Evolutionary conservation across 2,329 filamentous ascomycete species (phyloP), one percentile per base, ranked within the genome.

Genomic region (Colletotrichum sp.): DNA sequence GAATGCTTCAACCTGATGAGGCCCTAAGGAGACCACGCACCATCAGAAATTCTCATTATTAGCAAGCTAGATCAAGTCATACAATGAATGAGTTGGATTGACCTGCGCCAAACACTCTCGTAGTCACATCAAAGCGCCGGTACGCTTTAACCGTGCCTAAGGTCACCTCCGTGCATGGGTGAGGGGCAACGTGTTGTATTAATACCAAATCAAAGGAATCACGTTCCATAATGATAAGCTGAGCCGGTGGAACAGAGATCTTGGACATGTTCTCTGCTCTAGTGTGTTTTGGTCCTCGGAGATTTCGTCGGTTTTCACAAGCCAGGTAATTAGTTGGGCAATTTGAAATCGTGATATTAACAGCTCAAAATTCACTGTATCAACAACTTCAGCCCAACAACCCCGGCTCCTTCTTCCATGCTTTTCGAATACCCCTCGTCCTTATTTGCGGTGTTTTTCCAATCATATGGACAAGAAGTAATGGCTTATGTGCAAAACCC

Each of bases 331-430:
- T 8, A 21, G n/a, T 8, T 8, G 2, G n/a, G 44, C 44, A 13
- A 52, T 52, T 52, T 52, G 44, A 18, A 13, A 21, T 4, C 1
- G 16, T 13, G 10, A 8, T 52, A 21, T 21, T 13, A 3, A 6
- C 44, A 21, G 6, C 10, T 52, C 44, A 52, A 21, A 52, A 13
- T 13, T 8, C 12, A 3, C 12, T 52, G n/a, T 0, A 21, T 1
- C 44, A 24, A 1, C 44, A 49, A 21, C 44, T 49, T 49, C 0
- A 6, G 3, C 12, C n/a, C 6, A 5, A 13, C n/a, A 21, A 8
- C n/a, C 44, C 3, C 44, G 4, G 1, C 3, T 21, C 4, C 7
- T 21, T 21, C 44, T 21, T 21, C 1, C 0, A 0, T 24, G 6
- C n/a, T 52, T 52, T 52, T 13, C n/a, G 1, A 0, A 1, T 21